Conservation (phyloP, 2,329 filamentous ascomycete species). For the Dactylellina cionopaga region DNA sequence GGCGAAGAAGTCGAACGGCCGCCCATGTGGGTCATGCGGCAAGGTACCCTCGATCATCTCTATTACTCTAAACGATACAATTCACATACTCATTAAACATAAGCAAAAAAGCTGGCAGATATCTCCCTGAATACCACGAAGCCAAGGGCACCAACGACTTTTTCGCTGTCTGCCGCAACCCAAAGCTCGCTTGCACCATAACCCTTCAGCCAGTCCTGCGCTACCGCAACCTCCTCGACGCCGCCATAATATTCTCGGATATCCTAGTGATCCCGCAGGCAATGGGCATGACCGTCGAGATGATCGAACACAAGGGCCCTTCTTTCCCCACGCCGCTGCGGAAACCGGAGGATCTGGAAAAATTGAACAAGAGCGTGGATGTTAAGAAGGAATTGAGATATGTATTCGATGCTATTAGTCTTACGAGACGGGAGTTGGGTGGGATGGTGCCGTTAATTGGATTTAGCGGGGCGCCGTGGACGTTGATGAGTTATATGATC, state of each 20-base stretch:
- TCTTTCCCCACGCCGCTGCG: conserved; percentile 88
- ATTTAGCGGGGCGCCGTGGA: conserved; percentile 98
- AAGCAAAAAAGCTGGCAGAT: conserved; percentile 78
- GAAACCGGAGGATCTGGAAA: conserved; percentile 81
- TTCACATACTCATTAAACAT: conserved; percentile 5
- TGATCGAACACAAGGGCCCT: conserved; percentile 96
- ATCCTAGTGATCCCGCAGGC: conserved; percentile 98
- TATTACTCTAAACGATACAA: conserved; percentile 7
- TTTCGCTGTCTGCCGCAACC: conserved; percentile 94
- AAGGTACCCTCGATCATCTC: conserved; percentile 70
- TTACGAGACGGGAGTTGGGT: conserved; percentile 86
- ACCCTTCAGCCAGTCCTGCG: conserved; percentile 95
- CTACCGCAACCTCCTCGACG: conserved; percentile 88
- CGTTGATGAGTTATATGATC: conserved; percentile 97
- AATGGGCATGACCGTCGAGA: conserved; percentile 98
- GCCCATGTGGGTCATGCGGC: conserved; percentile 99
- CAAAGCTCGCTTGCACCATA: conserved; percentile 90
- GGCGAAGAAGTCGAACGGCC: conserved; percentile 90
- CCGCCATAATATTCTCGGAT: conserved; percentile 98
- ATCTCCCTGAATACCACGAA: conserved; percentile 94
- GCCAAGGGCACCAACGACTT: conserved; percentile 92
- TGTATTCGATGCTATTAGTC: conserved; percentile 92
- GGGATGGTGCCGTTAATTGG: conserved; percentile 93
- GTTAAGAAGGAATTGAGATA: conserved; percentile 87
- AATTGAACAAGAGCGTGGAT: conserved; percentile 82